Percentiles rank a stretch among this genome's conserved stretches.
Conservation (phyloP, 345 rosid genomes). For the Eutrema japonicum region DNA sequence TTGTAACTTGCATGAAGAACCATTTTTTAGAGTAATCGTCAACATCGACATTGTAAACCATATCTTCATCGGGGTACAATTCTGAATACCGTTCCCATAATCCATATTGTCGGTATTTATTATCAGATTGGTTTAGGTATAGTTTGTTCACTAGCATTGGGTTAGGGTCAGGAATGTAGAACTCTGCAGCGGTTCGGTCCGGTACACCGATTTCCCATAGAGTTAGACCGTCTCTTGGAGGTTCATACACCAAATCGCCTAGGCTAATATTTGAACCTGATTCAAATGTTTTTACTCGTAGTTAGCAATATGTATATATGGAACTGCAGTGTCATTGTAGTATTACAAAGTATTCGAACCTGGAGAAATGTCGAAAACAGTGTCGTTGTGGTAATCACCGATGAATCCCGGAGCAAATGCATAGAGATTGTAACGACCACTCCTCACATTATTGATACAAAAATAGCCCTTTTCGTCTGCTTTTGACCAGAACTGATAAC, state of each 20-base stretch:
- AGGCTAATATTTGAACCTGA: slow-evolving; percentile 54
- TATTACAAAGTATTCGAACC: slow-evolving; percentile 46
- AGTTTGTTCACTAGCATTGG: slow-evolving; percentile 65
- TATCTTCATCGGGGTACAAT: slow-evolving; percentile 68
- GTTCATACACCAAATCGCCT: slow-evolving; percentile 69
- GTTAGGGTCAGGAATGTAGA: slow-evolving; percentile 80
- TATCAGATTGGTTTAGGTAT: slow-evolving; percentile 51
- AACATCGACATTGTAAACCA: slow-evolving; percentile 62
- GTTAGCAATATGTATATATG: neutral
- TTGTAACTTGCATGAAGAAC: slow-evolving; percentile 85
- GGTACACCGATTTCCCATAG: slow-evolving; percentile 97
- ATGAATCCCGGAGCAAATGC: slow-evolving; percentile 81
- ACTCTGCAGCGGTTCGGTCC: slow-evolving; percentile 82
- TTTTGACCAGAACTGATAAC: slow-evolving; percentile 87
- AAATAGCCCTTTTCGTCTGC: slow-evolving; percentile 66
- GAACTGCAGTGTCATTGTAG: neutral
- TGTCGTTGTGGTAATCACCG: slow-evolving; percentile 71
- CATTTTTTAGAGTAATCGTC: slow-evolving; percentile 71
- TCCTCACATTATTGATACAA: slow-evolving; percentile 51
- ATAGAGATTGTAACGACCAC: slow-evolving; percentile 67
- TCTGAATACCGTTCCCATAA: slow-evolving; percentile 92
- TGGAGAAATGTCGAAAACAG: slow-evolving; percentile 50
- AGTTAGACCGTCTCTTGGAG: slow-evolving; percentile 84
- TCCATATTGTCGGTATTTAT: slow-evolving; percentile 88
- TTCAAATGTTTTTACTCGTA: neutral